Base-by-base conservation (phyloP, 164 flowering plant species). In the Kingdonia uniflora region DNA sequence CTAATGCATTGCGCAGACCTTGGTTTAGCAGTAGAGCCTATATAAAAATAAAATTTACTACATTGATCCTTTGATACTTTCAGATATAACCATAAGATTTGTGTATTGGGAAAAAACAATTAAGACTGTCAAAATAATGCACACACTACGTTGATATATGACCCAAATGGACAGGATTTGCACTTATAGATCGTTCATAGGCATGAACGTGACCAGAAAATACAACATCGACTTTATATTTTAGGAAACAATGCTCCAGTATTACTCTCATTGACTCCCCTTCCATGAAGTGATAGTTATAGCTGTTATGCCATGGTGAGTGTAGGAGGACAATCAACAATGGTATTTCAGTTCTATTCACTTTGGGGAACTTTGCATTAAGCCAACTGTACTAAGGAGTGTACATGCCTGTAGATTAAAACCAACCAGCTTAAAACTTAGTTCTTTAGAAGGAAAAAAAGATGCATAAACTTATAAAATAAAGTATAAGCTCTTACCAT, bases 191-290 rank as follows among this genome's bases (percentile, higher is more conserved):
- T n/a, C n/a, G n/a, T n/a, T 85, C 96, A 39, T 85, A 85, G 49
- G 91, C 95, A 58, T 88, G 96, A 35, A 88, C 96, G 68, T 85
- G 96, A 41, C 96, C 94, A 16, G 96, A 79, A 70, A 85, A 85
- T 23, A 87, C 79, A 12, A 81, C 73, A 56, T 88, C 96, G 21
- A 88, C 95, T 51, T 80, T 87, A 73, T 81, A 65, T 60, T 80
- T 16, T 14, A 87, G 85, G 38, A 87, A 76, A 85, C 84, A 87
- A 29, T 71, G 22, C 54, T 87, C 96, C 40, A 65, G 85, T 68
- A 74, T 63, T 2, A 80, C 86, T 59, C 96, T 68, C 90, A 87
- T 83, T 58, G 74, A 68, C 65, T 87, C 96, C 2, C 91, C 96
- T 72, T 87, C 95, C 96, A 83, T 85, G 42, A 72, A 85, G 50